Percentiles rank a stretch among this genome's conserved stretches.
Evolutionary conservation across 1,139 yeast species (phyloP).

Genomic region (Taiozyma sp.): DNA sequence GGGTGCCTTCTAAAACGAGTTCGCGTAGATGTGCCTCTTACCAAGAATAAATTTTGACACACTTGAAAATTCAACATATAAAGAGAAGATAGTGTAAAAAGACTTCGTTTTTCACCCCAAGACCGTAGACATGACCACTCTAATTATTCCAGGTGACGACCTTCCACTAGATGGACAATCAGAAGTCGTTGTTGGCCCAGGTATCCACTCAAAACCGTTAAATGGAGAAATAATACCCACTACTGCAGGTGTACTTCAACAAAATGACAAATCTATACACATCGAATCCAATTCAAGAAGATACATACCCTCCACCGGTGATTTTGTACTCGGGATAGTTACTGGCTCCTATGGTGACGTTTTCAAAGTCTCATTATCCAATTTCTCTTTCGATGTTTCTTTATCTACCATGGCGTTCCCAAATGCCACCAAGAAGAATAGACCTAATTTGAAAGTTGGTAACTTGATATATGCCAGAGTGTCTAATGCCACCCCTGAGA

Average conservation of each 20-base stretch:
- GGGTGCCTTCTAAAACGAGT: neutral
- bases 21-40: neutral
- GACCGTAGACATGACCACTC: constrained; percentile 18
- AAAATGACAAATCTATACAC: constrained; percentile 33
- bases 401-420: constrained; percentile 85
- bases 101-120: neutral
- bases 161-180: constrained; percentile 18
- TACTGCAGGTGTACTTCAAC: constrained; percentile 38
- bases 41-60: constrained; percentile 1
- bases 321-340: constrained; percentile 76
- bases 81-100: neutral
- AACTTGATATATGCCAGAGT: constrained; percentile 84
- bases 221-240: constrained; percentile 33
- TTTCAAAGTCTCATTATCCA: constrained; percentile 68
- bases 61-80: neutral
- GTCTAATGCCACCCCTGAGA: constrained; percentile 57
- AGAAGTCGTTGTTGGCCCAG: constrained; percentile 40
- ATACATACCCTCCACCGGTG: constrained; percentile 74
- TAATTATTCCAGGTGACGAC: constrained; percentile 34
- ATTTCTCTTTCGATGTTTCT: constrained; percentile 59
- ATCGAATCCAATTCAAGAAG: constrained; percentile 59
- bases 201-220: constrained; percentile 30
- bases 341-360: constrained; percentile 69
- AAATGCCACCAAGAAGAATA: constrained; percentile 88
- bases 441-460: constrained; percentile 76